Percentiles rank a stretch among this genome's conserved stretches.
phyloP scores from a whole-genome alignment of 331 rosid species.

The Erythrophleum ivorense region DNA sequence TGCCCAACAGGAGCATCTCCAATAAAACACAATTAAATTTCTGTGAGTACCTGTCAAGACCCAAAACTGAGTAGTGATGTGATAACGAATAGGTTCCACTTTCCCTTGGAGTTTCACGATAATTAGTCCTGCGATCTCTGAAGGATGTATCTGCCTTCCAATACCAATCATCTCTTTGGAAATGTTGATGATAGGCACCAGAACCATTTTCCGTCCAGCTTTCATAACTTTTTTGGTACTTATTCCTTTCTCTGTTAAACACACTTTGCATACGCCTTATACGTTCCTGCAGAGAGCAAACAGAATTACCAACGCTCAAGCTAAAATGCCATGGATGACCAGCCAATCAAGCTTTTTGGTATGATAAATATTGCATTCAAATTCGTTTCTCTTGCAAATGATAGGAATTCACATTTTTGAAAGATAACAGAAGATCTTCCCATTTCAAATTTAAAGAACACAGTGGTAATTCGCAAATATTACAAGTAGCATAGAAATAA shows the following conservation, averaged over 20 bases:
- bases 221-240: conserved; percentile 59
- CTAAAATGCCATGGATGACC: conserved; percentile 13
- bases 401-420: not conserved
- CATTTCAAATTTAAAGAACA: not conserved
- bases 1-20: not conserved
- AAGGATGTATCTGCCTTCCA: conserved; percentile 75
- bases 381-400: not conserved
- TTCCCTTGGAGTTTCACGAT: conserved; percentile 66
- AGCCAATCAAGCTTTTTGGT: conserved; percentile 18
- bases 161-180: conserved; percentile 93
- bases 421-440: not conserved
- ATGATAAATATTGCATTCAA: not conserved
- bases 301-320: conserved; percentile 16
- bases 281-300: conserved; percentile 63
- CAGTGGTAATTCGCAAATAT: not conserved
- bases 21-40: conserved; percentile 16
- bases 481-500: not conserved
- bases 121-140: conserved; percentile 58
- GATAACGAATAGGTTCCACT: conserved; percentile 59
- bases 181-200: conserved; percentile 62
- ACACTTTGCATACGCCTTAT: conserved; percentile 86
- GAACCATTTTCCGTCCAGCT: conserved; percentile 73
- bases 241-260: conserved; percentile 91
- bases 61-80: conserved; percentile 87
- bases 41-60: conserved; percentile 80